Evolutionary conservation across 2,329 filamentous ascomycete genomes (phyloP), one percentile per base, ranked within the genome.

Genomic region (Xenosphaeropsis pyriputrescens): DNA sequence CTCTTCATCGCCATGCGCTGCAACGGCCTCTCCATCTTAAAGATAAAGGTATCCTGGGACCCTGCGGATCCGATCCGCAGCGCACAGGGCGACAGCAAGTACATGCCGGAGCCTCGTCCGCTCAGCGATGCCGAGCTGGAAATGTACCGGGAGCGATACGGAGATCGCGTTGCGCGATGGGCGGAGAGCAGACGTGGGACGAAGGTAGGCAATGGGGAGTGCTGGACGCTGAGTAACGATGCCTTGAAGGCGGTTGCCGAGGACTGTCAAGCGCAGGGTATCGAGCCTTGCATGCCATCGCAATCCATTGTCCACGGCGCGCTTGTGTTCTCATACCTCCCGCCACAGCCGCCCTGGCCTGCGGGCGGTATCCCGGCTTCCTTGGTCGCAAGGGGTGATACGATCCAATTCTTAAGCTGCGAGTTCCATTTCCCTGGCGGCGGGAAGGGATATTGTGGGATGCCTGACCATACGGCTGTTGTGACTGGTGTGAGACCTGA

Each of bases 161-260:
- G 49, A 3, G 43, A 48, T 6, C 39, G 44, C 15, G 43, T 60
- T 29, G 53, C 56, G 6, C 29, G 35, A 4, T 60, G 52, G 51
- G 50, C 50, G 19, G 46, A 54, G 35, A 40, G 41, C 3, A 40
- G 47, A 34, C 43, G 55, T 18, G 56, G 54, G 2, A 41, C 40
- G 9, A 45, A 52, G 40, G 55, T 60, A 3, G 58, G 57, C 9
- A 50, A 59, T 39, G 57, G 57, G 5, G 55, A 59, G 39, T 60
- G 57, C 39, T 60, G 57, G 56, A 57, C 57, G 4, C 45, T 60
- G 13, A 55, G 56, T 6, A 45, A 52, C 26, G 44, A 54, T 29
- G 56, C 49, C 3, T 44, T 58, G 3, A 39, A 48, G 29, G 47
- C 47, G 4, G 39, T 57, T 15, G 49, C 48, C 4, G 36, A 38